Conservation (phyloP, 2,329 filamentous ascomycete species). For the Nothomitra cinnamomea region DNA sequence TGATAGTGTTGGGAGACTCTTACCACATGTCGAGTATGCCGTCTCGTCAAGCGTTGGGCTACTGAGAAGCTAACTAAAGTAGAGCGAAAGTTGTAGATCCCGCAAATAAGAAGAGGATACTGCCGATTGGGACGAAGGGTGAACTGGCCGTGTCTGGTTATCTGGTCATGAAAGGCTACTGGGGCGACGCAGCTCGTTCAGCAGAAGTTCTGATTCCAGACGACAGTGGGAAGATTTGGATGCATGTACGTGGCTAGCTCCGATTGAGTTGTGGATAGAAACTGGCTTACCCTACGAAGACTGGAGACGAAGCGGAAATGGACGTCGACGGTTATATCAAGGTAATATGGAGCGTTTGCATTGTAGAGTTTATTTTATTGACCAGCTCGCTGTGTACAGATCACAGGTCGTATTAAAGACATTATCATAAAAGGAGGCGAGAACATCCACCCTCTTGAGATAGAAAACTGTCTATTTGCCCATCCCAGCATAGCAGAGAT, state of each 20-base stretch:
- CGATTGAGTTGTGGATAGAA: not conserved
- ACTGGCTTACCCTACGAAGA: slow-evolving; percentile 25
- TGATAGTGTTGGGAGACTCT: slow-evolving; percentile 56
- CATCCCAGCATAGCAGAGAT: slow-evolving; percentile 56
- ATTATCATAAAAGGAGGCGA: slow-evolving; percentile 89
- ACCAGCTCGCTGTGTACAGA: slow-evolving; percentile 23
- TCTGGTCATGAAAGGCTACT: slow-evolving; percentile 82
- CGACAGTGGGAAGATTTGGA: slow-evolving; percentile 50
- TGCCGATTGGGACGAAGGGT: slow-evolving; percentile 51
- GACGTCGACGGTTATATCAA: slow-evolving; percentile 55
- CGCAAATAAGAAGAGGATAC: slow-evolving; percentile 35
- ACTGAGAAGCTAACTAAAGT: slow-evolving; percentile 12
- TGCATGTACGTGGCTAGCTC: slow-evolving; percentile 36
- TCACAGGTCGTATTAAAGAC: slow-evolving; percentile 88
- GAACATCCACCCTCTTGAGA: slow-evolving; percentile 86
- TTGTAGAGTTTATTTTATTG: slow-evolving; percentile 23
- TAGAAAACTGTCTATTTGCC: slow-evolving; percentile 73
- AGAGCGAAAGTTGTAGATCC: slow-evolving; percentile 59
- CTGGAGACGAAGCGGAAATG: slow-evolving; percentile 81
- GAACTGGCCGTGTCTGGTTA: slow-evolving; percentile 78
- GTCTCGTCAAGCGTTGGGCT: not conserved
- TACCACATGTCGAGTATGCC: slow-evolving; percentile 53
- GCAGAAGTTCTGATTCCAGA: slow-evolving; percentile 46
- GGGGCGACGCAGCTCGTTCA: slow-evolving; percentile 53
- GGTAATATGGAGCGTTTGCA: not conserved